These are phyloP conservation scores for Stentor roeselii DNA, from an alignment of 73 alveolate species.

Conservation along the genomic window DNA sequence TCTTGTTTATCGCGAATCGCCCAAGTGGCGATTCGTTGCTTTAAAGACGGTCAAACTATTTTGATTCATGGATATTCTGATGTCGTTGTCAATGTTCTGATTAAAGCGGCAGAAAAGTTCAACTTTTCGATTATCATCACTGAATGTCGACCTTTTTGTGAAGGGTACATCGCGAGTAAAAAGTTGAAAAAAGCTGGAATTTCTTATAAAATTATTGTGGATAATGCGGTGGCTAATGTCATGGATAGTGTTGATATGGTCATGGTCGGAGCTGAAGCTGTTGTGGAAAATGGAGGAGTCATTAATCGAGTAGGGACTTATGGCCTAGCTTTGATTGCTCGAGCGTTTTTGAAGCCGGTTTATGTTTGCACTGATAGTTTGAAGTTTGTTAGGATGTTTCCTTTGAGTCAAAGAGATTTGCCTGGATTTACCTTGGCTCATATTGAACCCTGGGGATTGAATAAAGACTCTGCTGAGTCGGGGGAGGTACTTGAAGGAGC, in stretches of 20 bases:
- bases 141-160: conserved; percentile 73
- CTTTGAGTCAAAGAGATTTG: conserved; percentile 79
- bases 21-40: conserved; percentile 31
- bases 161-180: conserved; percentile 62
- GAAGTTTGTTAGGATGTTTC: conserved; percentile 84
- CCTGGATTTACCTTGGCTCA: conserved; percentile 28
- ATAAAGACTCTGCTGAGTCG: too few relatives aligned
- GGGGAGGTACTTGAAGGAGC: conserved; percentile 12
- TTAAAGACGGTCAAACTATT: conserved; percentile 56
- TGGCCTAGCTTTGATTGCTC: conserved; percentile 83
- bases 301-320: conserved; percentile 96
- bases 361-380: conserved; percentile 90
- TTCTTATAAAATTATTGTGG: conserved; percentile 71
- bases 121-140: conserved; percentile 70
- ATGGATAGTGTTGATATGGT: conserved; percentile 86
- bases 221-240: conserved; percentile 82
- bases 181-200: conserved; percentile 52
- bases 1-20: conserved; percentile 33
- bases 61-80: conserved; percentile 87
- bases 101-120: conserved; percentile 63
- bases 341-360: conserved; percentile 77
- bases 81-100: conserved; percentile 63
- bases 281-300: conserved; percentile 97
- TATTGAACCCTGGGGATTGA: not conserved
- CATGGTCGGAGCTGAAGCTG: conserved; percentile 93